Evolutionary conservation across 148 eudicot genomes (phyloP).

Genomic region (Chenopodium suecicum): DNA sequence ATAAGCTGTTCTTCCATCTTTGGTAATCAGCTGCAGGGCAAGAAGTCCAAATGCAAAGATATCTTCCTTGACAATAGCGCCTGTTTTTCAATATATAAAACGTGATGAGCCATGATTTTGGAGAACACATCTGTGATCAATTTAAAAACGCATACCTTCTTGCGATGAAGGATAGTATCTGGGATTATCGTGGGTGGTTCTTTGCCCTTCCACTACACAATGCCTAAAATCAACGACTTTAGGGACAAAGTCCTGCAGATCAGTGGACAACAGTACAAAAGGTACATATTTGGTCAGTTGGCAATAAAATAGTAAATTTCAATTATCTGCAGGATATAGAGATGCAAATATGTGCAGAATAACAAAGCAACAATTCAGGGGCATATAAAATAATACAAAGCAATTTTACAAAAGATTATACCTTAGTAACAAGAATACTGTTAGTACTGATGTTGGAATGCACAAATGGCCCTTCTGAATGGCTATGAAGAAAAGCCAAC

Average conservation of each 20-base stretch:
- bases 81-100: slow-evolving; percentile 14
- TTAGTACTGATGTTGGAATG: slow-evolving; percentile 26
- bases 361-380: background rate
- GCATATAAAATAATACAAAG: background rate
- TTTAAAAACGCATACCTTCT: slow-evolving; percentile 21
- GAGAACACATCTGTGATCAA: background rate
- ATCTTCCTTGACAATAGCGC: slow-evolving; percentile 24
- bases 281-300: background rate
- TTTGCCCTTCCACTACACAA: slow-evolving; percentile 32
- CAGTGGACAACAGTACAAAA: background rate
- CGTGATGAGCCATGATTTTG: background rate
- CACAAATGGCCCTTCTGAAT: slow-evolving; percentile 35
- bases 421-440: slow-evolving; percentile 34
- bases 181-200: slow-evolving; percentile 19
- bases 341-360: background rate
- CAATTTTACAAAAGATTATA: background rate
- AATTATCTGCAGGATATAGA: background rate
- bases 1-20: slow-evolving; percentile 35
- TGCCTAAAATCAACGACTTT: slow-evolving; percentile 33
- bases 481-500: slow-evolving; percentile 32
- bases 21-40: slow-evolving; percentile 38
- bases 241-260: slow-evolving; percentile 33
- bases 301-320: background rate
- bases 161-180: slow-evolving; percentile 27
- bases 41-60: slow-evolving; percentile 36